phyloP scores from a whole-genome alignment of 23 red algal species.

The Gracilaria domingensis region DNA sequence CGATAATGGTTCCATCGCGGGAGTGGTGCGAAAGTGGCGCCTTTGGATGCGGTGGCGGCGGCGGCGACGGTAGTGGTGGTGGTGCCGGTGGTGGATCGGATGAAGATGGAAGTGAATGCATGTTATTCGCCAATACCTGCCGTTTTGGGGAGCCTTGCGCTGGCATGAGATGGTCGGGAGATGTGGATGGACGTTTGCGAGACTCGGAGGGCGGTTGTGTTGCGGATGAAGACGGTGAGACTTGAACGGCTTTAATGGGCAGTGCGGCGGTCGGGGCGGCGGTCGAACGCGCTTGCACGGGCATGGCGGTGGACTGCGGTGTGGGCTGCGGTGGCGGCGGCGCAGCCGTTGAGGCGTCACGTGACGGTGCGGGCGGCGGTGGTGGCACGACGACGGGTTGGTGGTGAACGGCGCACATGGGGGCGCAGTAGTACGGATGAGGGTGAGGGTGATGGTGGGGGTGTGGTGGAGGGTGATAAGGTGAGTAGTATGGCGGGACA shows the following conservation, averaged over 20 bases:
- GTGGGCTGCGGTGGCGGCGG: constrained; percentile 18
- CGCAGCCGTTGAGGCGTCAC: too few relatives aligned
- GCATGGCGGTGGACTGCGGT: background rate
- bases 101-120: background rate
- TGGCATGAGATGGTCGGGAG: background rate
- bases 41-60: background rate
- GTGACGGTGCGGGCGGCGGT: background rate
- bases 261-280: background rate
- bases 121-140: background rate
- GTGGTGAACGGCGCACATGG: background rate
- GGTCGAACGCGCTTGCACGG: background rate
- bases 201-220: background rate
- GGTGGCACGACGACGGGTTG: background rate
- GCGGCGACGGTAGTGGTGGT: too few relatives aligned
- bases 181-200: background rate
- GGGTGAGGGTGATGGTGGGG: too few relatives aligned
- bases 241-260: background rate
- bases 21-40: background rate
- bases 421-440: too few relatives aligned
- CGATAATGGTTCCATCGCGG: background rate
- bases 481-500: constrained; percentile 15
- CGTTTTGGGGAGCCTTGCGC: background rate
- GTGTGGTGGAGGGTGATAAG: constrained; percentile 9
- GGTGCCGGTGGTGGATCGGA: background rate
- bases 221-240: background rate